phyloP scores from a whole-genome alignment of 371 early-diverging fungal species.

The Mucor ambiguus region DNA sequence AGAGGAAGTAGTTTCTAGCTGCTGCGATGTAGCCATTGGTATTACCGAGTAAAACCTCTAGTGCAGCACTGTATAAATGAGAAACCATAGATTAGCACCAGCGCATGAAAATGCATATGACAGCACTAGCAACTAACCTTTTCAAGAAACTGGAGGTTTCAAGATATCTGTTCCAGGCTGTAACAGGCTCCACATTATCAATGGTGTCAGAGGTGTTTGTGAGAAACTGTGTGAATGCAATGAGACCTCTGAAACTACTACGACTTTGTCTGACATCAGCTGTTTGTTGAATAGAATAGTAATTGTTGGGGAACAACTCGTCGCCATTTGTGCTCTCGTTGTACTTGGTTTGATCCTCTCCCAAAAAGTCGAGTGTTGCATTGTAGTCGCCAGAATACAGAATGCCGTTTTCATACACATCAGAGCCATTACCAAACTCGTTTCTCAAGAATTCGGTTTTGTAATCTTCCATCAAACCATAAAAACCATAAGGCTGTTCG shows the following conservation, averaged over 20 bases:
- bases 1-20: slow-evolving; percentile 32
- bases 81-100: not conserved
- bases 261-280: not conserved
- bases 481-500: slow-evolving; percentile 33
- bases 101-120: not conserved
- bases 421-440: slow-evolving; percentile 30
- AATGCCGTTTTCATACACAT: slow-evolving; percentile 28
- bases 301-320: not conserved
- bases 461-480: slow-evolving; percentile 35
- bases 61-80: slow-evolving; percentile 18
- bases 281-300: not conserved
- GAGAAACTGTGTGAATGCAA: slow-evolving; percentile 36
- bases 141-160: not conserved
- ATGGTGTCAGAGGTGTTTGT: slow-evolving; percentile 4
- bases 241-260: slow-evolving; percentile 13
- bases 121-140: not conserved
- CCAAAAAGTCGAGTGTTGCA: slow-evolving; percentile 10
- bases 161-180: slow-evolving; percentile 20
- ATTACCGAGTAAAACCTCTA: slow-evolving; percentile 32
- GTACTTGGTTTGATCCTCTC: slow-evolving; percentile 24
- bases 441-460: slow-evolving; percentile 34
- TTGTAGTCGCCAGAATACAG: slow-evolving; percentile 31
- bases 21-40: slow-evolving; percentile 30
- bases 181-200: not conserved
- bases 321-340: slow-evolving; percentile 6